A percentile compares a stretch with the other conserved stretches of the same genome.
Conservation (phyloP, 805 yeast species). For the Wickerhamiella parazyma region DNA sequence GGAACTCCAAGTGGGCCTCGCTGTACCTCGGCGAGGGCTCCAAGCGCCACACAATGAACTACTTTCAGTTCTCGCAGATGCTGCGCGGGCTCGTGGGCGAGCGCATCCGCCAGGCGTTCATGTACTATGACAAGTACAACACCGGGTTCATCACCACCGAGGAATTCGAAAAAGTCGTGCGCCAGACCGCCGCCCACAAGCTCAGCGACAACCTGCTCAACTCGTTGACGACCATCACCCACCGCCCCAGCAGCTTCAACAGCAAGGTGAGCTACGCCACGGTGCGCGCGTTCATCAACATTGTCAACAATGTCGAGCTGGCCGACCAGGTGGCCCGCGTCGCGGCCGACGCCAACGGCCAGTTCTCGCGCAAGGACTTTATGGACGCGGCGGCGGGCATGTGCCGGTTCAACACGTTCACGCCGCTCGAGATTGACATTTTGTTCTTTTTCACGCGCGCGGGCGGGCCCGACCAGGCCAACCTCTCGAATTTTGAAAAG, state of each 20-base stretch:
- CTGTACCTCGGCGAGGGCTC: slow-evolving; percentile 29
- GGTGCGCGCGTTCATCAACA: slow-evolving; percentile 32
- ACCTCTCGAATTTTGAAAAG: slow-evolving; percentile 25
- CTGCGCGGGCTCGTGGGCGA: slow-evolving; percentile 33
- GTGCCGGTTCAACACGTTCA: slow-evolving; percentile 29
- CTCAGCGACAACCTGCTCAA: slow-evolving; percentile 29
- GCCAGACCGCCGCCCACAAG: slow-evolving; percentile 30
- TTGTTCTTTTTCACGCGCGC: slow-evolving; percentile 28
- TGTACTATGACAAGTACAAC: slow-evolving; percentile 25
- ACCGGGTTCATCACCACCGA: slow-evolving; percentile 30
- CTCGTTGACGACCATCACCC: slow-evolving; percentile 28
- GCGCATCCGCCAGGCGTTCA: slow-evolving; percentile 35
- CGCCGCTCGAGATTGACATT: slow-evolving; percentile 33
- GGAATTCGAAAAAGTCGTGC: slow-evolving; percentile 29
- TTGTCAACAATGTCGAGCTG: slow-evolving; percentile 30
- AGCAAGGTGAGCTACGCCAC: slow-evolving; percentile 30
- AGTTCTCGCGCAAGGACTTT: slow-evolving; percentile 28
- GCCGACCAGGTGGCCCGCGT: slow-evolving; percentile 25
- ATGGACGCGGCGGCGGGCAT: slow-evolving; percentile 29
- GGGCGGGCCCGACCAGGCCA: slow-evolving; percentile 18
- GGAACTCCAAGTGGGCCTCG: slow-evolving; percentile 31
- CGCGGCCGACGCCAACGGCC: slow-evolving; percentile 26
- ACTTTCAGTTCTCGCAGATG: slow-evolving; percentile 33
- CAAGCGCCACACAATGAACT: slow-evolving; percentile 28
- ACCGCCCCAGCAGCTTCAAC: slow-evolving; percentile 21